Base-by-base conservation (phyloP, 2,329 filamentous ascomycete species). In the Scedosporium minutisporum region DNA sequence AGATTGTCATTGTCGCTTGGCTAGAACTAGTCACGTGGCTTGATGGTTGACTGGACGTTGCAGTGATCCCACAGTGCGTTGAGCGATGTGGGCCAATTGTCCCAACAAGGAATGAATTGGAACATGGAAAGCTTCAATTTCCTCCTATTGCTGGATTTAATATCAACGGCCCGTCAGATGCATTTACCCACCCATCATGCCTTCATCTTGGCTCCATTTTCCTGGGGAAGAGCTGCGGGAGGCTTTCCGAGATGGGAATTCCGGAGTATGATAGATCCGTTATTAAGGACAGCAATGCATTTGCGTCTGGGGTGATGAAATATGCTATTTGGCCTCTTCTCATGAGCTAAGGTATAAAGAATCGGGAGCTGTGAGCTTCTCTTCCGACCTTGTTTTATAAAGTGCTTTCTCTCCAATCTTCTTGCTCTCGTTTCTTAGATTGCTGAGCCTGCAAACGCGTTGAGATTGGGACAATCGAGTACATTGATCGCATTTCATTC, bases 241-340 rank as follows among this genome's bases (percentile, higher is more conserved):
- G 18, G 51, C 51, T 29, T 55, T 55, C 51, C 51, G 51, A 55
- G n/a, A 55, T 55, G 51, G 51, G 51, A 27, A 55, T 55, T 55
- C 51, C 51, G 51, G 51, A 55, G 51, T 27, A 55, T 27, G 51
- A 55, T 55, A 27, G 51, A 55, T 29, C 51, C 51, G 51, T 27
- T 27, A 25, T 38, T 33, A 38, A 58, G 55, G 55, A 58, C 55
- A 58, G 55, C 55, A 58, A 33, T 41, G 55, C 55, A 58, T 58
- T 41, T 33, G 14, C 25, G 4, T 9, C 29, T 33, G n/a, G 55
- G 27, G 16, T 23, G 55, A 41, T 38, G 25, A 41, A 58, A 38
- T 33, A 58, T 58, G 55, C 12, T 25, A 58, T 58, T 58, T 58
- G 55, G 55, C 55, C 55, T 58, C 55, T 58, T 58, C 55, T 7